Conservation (phyloP, 106 monocot species). For the Agapanthus africanus region DNA sequence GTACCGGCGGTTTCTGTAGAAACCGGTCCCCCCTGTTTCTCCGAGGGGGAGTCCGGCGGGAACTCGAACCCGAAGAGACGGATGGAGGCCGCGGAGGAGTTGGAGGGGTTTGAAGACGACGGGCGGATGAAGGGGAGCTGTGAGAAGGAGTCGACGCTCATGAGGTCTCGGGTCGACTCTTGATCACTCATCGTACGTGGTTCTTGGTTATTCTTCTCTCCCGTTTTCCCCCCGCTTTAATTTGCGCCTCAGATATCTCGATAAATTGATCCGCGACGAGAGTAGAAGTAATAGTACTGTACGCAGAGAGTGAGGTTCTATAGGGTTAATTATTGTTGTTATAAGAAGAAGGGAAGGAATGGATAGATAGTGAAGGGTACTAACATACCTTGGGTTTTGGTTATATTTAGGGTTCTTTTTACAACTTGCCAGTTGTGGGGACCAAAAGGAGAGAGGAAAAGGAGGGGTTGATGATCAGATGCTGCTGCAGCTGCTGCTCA, state of each 20-base stretch:
- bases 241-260: background rate
- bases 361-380: background rate
- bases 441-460: background rate
- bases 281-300: background rate
- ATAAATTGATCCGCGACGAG: background rate
- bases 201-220: background rate
- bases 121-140: conserved; percentile 84
- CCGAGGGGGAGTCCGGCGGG: conserved; percentile 9
- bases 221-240: background rate
- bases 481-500: conserved; percentile 3
- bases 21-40: background rate
- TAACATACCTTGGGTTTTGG: background rate
- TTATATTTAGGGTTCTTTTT: conserved; percentile 1
- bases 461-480: background rate
- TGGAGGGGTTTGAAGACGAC: conserved; percentile 13
- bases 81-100: conserved; percentile 19
- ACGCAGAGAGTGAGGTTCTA: background rate
- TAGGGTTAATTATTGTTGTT: too few species aligned
- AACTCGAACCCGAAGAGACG: conserved; percentile 61
- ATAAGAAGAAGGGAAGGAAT: too few species aligned
- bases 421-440: conserved; percentile 1
- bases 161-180: conserved; percentile 53
- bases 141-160: conserved; percentile 77
- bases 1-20: background rate
- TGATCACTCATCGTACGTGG: conserved; percentile 36